Percentiles rank a stretch among this genome's conserved stretches.
Conservation (phyloP, 495 filamentous ascomycete species). For the Penicillium fimorum region DNA sequence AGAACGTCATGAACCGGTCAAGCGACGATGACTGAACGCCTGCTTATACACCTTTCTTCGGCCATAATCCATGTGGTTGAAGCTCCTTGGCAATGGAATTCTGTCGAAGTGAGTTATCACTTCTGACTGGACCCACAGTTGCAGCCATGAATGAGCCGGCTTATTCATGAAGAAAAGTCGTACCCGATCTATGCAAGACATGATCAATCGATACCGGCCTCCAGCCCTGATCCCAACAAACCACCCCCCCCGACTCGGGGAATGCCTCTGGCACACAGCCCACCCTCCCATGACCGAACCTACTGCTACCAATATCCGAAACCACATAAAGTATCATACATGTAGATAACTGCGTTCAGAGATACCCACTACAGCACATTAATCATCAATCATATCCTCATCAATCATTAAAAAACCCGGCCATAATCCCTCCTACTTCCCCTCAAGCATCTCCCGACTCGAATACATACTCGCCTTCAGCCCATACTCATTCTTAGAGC, state of each 20-base stretch:
- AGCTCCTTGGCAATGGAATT: background rate
- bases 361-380: conserved; percentile 15
- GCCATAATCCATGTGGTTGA: background rate
- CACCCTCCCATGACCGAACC: background rate
- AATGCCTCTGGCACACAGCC: background rate
- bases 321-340: conserved; percentile 1
- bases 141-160: background rate
- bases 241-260: background rate
- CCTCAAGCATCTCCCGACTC: conserved; percentile 41
- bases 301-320: background rate
- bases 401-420: conserved; percentile 15
- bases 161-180: background rate
- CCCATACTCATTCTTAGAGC: conserved; percentile 63
- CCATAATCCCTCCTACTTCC: conserved; percentile 12
- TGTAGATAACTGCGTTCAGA: conserved; percentile 6
- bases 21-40: conserved; percentile 30
- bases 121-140: background rate
- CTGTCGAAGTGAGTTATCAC: background rate
- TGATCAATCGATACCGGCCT: background rate
- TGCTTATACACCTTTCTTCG: background rate
- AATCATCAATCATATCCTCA: conserved; percentile 4
- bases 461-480: conserved; percentile 57
- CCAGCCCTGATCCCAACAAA: background rate
- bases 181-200: background rate
- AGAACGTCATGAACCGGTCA: conserved; percentile 49